phyloP scores from a whole-genome alignment of 441 rosid genomes.

The Pelargonium myrrhifolium region DNA sequence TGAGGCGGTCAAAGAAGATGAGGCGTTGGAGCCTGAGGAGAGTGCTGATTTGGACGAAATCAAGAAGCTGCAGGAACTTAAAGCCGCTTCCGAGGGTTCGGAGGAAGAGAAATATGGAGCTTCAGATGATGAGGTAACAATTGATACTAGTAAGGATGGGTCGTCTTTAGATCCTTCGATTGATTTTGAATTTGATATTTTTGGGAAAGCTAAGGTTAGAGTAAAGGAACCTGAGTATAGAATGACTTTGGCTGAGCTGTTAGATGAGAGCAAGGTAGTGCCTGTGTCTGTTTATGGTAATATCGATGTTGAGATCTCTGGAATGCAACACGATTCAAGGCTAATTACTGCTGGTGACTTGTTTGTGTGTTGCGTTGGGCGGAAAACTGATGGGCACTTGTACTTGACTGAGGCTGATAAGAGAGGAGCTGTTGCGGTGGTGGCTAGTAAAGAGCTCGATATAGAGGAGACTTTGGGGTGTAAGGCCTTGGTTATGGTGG shows the following conservation, averaged over 20 bases:
- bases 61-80: constrained; percentile 49
- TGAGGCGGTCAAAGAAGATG: constrained; percentile 25
- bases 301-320: constrained; percentile 74
- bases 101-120: constrained; percentile 24
- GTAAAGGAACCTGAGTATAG: constrained; percentile 73
- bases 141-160: constrained; percentile 15
- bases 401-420: constrained; percentile 86
- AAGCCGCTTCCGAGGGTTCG: constrained; percentile 31
- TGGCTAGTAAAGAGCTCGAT: constrained; percentile 81
- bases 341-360: constrained; percentile 74
- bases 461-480: constrained; percentile 86
- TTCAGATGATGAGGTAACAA: constrained; percentile 31
- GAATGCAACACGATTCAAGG: constrained; percentile 86
- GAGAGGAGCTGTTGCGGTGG: constrained; percentile 94
- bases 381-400: constrained; percentile 56
- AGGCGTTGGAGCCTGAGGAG: constrained; percentile 70
- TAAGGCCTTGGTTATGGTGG: constrained; percentile 78
- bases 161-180: constrained; percentile 41
- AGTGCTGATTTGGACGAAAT: constrained; percentile 81
- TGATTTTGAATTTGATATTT: constrained; percentile 77
- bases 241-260: constrained; percentile 79
- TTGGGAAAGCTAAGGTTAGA: constrained; percentile 39
- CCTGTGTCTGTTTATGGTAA: constrained; percentile 79
- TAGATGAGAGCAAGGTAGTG: constrained; percentile 84
- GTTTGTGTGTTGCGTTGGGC: constrained; percentile 76